These are phyloP conservation scores for Populus hybrid DNA, from an alignment of 441 rosid genomes.

Conservation along the genomic window DNA sequence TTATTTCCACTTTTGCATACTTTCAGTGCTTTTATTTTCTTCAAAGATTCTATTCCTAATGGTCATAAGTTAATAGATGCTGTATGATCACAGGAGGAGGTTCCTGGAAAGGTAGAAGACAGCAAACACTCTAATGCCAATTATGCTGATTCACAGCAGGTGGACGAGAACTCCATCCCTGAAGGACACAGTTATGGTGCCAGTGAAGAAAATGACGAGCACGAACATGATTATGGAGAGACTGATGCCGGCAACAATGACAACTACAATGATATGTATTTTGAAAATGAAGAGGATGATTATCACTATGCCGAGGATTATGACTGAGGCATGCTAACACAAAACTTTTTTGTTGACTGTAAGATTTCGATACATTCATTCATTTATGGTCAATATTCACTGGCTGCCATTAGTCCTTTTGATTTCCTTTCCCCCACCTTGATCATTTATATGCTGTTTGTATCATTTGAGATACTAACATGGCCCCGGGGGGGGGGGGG, in stretches of 20 bases:
- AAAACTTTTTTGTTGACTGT: not conserved
- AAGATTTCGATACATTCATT: not conserved
- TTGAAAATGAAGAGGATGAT: not conserved
- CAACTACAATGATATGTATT: not conserved
- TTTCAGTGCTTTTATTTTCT: not conserved
- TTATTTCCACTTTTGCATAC: not conserved
- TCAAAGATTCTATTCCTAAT: not conserved
- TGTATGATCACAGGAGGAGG: not conserved
- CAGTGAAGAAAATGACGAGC: not conserved
- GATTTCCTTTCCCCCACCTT: not conserved
- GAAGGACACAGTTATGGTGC: not conserved
- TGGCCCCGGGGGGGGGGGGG: too few species aligned
- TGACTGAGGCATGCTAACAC: not conserved
- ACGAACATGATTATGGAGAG: not conserved
- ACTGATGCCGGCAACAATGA: not conserved
- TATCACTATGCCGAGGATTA: not conserved
- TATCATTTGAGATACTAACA: not conserved
- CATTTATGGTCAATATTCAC: not conserved
- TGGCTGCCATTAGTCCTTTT: not conserved
- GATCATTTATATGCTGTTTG: not conserved
- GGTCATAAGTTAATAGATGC: not conserved
- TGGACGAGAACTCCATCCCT: not conserved
- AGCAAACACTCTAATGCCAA: too few species aligned
- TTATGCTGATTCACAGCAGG: not conserved
- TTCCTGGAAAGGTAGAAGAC: not conserved